Evolutionary conservation across 306 rosid genomes (phyloP).

Genomic region (Ceratonia siliqua): DNA sequence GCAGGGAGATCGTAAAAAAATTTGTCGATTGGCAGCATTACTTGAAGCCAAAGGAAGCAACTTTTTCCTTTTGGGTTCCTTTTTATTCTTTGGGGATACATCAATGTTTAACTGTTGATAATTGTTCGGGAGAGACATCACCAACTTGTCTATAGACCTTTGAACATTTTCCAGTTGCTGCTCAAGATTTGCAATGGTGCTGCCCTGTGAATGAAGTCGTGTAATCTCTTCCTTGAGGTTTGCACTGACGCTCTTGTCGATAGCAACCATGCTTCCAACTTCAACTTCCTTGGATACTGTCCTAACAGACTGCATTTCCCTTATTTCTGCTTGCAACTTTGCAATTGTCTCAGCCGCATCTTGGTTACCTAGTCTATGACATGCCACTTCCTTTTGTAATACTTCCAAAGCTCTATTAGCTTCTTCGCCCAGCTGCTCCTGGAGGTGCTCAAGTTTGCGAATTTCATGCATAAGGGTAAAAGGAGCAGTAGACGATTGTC

Average conservation of each 20-base stretch:
- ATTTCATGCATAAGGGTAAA: conserved; percentile 97
- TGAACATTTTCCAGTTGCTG: conserved; percentile 99
- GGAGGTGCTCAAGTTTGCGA: conserved; percentile 98
- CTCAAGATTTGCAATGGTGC: conserved; percentile 94
- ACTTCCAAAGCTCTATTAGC: conserved; percentile 97
- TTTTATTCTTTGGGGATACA: conserved; percentile 69
- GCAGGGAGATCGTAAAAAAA: conserved; percentile 86
- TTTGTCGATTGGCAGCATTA: conserved; percentile 60
- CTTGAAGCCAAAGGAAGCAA: conserved; percentile 81
- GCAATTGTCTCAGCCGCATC: conserved; percentile 99
- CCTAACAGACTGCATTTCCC: conserved; percentile 80
- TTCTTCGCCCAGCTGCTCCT: conserved; percentile 98
- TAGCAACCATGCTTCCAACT: conserved; percentile 69
- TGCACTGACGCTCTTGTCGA: conserved; percentile 88
- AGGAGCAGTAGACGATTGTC: conserved; percentile 96
- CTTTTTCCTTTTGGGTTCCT: conserved; percentile 73
- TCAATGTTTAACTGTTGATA: conserved; percentile 55
- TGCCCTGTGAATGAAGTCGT: conserved; percentile 96
- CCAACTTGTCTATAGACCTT: conserved; percentile 95
- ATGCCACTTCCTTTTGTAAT: conserved; percentile 95
- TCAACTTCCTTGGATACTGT: conserved; percentile 67
- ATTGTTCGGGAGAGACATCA: conserved; percentile 93
- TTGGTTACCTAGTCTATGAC: conserved; percentile 97
- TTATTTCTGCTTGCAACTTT: conserved; percentile 89
- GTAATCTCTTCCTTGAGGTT: conserved; percentile 98